These are phyloP conservation scores for Sphagnum fallax DNA, from an alignment of 228 moss, liverwort and hornwort genomes.

Conservation along the genomic window DNA sequence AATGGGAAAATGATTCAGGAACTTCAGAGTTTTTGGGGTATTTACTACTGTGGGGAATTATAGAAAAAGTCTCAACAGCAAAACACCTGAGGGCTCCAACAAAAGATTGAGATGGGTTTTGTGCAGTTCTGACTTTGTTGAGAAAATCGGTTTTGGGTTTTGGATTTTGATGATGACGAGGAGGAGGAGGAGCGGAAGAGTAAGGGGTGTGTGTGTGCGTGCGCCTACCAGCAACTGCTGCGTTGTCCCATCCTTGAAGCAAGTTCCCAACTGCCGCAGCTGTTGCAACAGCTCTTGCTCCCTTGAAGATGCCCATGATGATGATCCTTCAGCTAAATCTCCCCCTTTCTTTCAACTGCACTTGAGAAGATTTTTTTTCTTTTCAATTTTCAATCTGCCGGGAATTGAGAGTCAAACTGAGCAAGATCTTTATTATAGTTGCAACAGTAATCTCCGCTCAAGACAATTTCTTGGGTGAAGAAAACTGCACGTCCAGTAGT, in stretches of 20 bases:
- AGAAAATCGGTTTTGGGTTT: background rate
- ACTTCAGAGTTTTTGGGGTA: too few species aligned
- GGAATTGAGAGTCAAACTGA: too few species aligned
- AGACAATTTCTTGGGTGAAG: too few species aligned
- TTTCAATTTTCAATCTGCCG: too few species aligned
- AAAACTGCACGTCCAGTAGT: too few species aligned
- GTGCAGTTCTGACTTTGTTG: background rate
- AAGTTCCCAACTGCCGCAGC: conserved; percentile 87
- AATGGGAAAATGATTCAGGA: too few species aligned
- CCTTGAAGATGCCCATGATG: conserved; percentile 18
- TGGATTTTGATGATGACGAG: background rate
- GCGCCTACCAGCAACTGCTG: conserved; percentile 75
- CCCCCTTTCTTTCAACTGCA: too few species aligned
- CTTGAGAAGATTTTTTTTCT: too few species aligned
- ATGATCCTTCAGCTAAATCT: too few species aligned
- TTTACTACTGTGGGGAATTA: background rate
- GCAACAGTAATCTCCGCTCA: too few species aligned
- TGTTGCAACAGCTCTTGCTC: conserved; percentile 68
- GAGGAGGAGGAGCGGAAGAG: background rate
- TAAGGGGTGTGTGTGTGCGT: background rate
- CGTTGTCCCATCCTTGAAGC: conserved; percentile 96
- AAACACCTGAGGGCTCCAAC: background rate
- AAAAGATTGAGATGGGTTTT: background rate
- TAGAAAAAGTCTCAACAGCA: background rate
- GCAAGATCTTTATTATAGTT: too few species aligned